Evolutionary conservation across 2,329 filamentous ascomycete genomes (phyloP).

Genomic region (Colletotrichum trifolii): DNA sequence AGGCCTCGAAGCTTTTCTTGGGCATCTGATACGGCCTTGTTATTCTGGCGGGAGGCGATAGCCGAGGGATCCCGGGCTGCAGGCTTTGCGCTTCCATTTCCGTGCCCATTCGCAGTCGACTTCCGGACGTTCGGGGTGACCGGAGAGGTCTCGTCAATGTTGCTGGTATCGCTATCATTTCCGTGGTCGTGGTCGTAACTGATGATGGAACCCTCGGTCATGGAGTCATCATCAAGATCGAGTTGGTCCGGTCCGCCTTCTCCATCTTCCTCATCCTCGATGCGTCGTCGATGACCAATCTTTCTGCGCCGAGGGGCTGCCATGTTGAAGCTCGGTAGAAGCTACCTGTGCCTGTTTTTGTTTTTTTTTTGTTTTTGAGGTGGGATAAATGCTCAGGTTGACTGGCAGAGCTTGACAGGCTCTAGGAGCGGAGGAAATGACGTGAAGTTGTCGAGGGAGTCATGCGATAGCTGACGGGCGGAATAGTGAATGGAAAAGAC

Average conservation of each 20-base stretch:
- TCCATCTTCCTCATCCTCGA: slow-evolving; percentile 78
- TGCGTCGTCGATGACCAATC: slow-evolving; percentile 73
- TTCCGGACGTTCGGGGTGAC: slow-evolving; percentile 56
- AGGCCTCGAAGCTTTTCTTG: slow-evolving; percentile 69
- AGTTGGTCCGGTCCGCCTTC: slow-evolving; percentile 67
- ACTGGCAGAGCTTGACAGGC: slow-evolving; percentile 19
- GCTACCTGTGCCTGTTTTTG: slow-evolving; percentile 16
- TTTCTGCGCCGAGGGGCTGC: slow-evolving; percentile 70
- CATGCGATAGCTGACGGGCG: slow-evolving; percentile 33
- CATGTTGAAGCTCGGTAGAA: slow-evolving; percentile 50
- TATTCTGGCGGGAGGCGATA: slow-evolving; percentile 49
- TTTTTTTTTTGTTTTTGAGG: slow-evolving; percentile 8
- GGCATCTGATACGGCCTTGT: slow-evolving; percentile 60
- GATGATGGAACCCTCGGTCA: slow-evolving; percentile 71
- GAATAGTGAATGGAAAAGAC: slow-evolving; percentile 28
- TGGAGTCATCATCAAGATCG: slow-evolving; percentile 73
- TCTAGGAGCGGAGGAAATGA: slow-evolving; percentile 34
- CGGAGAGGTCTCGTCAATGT: slow-evolving; percentile 67
- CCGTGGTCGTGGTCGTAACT: slow-evolving; percentile 71
- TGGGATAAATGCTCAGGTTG: slow-evolving; percentile 29
- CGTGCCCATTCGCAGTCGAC: slow-evolving; percentile 51
- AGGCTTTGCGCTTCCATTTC: slow-evolving; percentile 54
- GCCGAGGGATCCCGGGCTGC: slow-evolving; percentile 45
- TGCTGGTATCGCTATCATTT: slow-evolving; percentile 73
- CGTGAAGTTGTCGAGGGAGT: slow-evolving; percentile 29